Evolutionary conservation across 1,284 basidiomycete species (phyloP).

Genomic region (Irpex lacteus): DNA sequence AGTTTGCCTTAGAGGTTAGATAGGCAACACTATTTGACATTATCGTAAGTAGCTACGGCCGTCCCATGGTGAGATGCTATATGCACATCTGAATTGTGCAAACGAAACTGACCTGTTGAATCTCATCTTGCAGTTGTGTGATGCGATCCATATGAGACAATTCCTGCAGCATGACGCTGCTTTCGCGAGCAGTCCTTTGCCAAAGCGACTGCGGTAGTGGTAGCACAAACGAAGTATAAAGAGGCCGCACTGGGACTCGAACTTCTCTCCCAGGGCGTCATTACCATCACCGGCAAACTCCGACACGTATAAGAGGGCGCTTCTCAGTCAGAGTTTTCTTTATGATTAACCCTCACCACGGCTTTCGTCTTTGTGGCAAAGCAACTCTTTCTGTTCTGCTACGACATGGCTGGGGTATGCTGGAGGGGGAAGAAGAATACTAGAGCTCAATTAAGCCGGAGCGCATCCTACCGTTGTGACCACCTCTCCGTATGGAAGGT

Average conservation of each 20-base stretch:
- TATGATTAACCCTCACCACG: conserved; percentile 34
- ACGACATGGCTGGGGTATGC: conserved; percentile 47
- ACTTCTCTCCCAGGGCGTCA: no score
- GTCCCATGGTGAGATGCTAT: not conserved
- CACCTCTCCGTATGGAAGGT: conserved; percentile 19
- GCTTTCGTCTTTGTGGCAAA: conserved; percentile 30
- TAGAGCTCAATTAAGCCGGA: conserved; percentile 79
- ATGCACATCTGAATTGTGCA: not conserved
- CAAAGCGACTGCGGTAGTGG: conserved; percentile 1
- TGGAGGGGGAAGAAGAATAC: conserved; percentile 37
- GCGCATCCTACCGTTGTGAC: conserved; percentile 41
- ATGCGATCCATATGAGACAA: conserved; percentile 86
- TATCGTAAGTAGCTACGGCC: conserved; percentile 67
- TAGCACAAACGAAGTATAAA: not conserved
- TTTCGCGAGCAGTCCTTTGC: conserved; percentile 3
- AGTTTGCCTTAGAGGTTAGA: conserved; percentile 69
- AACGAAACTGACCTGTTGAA: conserved; percentile 59
- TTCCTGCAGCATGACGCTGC: conserved; percentile 81
- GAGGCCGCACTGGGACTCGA: not conserved
- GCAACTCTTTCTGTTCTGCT: conserved; percentile 42
- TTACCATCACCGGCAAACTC: no score
- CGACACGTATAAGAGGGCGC: no score
- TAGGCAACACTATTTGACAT: conserved; percentile 78
- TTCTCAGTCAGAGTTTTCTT: conserved; percentile 5
- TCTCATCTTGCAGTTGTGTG: conserved; percentile 85